Evolutionary conservation across 2,329 filamentous ascomycete species (phyloP), one percentile per base, ranked within the genome.

Genomic region (Pseudocercospora crystallina): DNA sequence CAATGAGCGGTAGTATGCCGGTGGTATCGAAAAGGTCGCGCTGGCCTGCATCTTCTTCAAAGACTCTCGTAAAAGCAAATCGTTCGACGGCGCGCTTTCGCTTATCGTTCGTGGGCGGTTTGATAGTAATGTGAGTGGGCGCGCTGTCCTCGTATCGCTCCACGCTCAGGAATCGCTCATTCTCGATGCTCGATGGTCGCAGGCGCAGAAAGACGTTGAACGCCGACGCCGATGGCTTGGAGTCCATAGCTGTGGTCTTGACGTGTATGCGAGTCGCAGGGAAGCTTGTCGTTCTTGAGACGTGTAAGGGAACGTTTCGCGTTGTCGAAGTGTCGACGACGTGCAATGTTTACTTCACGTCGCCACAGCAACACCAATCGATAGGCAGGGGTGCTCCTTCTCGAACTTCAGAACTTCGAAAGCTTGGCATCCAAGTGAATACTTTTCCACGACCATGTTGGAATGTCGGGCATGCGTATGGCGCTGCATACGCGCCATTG

Each of bases 161-260:
- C 43, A 96, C 87, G 7, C 84, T 80, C 39, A 97, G 78, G 68
- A 94, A 95, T 44, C 88, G 84, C 52, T 90, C 86, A 14, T 65
- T 63, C 50, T 66, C 66, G 2, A 65, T 60, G 32, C 59, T 49
- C 3, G 74, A 73, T 2, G 76, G 76, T 38, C 76, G 85, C 42
- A 97, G 76, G 42, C 92, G 88, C 35, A 97, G 80, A 67, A 89
- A 96, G 50, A 97, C 92, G 72, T 96, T 86, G 69, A 97, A 97
- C 33, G 96, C 82, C 43, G 82, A 57, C 8, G 64, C 54, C 8
- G 57, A 56, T 14, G 62, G 56, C 45, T 57, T 61, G 12, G 38
- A 39, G 31, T 65, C 63, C 63, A 65, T 65, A 15, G 29, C 31
- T 44, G n/a, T 30, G 30, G 47, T 33, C 38, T 43, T 29, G 26